These are phyloP conservation scores for Phallus indusiatus DNA, from an alignment of 768 basidiomycete species.

Conservation along the genomic window DNA sequence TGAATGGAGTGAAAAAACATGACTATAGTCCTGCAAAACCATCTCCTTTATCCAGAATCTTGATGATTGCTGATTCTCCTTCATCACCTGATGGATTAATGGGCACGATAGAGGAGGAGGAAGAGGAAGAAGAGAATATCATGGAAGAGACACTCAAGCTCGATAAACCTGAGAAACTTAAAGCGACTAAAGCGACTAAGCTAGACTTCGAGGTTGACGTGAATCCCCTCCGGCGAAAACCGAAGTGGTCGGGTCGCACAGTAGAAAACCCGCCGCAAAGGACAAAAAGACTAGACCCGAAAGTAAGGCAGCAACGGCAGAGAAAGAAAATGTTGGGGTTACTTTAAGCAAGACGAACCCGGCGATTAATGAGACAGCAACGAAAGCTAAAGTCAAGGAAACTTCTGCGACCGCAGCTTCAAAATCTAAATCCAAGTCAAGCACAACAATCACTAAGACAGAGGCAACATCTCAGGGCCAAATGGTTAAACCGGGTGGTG, in stretches of 20 bases:
- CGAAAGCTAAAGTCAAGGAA: slow-evolving; percentile 17
- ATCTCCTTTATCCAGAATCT: slow-evolving; percentile 70
- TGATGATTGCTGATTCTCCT: slow-evolving; percentile 62
- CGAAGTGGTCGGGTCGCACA: not conserved
- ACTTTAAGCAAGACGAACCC: not conserved
- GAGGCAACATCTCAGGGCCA: slow-evolving; percentile 12
- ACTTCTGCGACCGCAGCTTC: not conserved
- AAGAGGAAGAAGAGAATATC: slow-evolving; percentile 24
- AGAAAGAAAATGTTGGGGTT: slow-evolving; percentile 4
- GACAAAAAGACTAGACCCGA: slow-evolving; percentile 23
- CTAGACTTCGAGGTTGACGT: slow-evolving; percentile 10
- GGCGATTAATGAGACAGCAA: not conserved
- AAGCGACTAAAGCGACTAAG: slow-evolving; percentile 10
- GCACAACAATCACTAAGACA: not conserved
- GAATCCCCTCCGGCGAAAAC: slow-evolving; percentile 8
- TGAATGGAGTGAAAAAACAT: slow-evolving; percentile 42
- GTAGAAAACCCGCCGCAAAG: slow-evolving; percentile 16
- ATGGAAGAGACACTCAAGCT: slow-evolving; percentile 18
- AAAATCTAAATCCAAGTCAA: not conserved
- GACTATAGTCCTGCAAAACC: slow-evolving; percentile 77
- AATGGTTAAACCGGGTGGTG: slow-evolving; percentile 25
- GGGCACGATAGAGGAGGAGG: slow-evolving; percentile 17
- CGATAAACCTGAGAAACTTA: slow-evolving; percentile 11
- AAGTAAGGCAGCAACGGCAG: slow-evolving; percentile 7
- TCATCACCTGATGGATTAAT: slow-evolving; percentile 22